phyloP scores from a whole-genome alignment of 108 stramenopile genomes.

The Epithemia pelagica region DNA sequence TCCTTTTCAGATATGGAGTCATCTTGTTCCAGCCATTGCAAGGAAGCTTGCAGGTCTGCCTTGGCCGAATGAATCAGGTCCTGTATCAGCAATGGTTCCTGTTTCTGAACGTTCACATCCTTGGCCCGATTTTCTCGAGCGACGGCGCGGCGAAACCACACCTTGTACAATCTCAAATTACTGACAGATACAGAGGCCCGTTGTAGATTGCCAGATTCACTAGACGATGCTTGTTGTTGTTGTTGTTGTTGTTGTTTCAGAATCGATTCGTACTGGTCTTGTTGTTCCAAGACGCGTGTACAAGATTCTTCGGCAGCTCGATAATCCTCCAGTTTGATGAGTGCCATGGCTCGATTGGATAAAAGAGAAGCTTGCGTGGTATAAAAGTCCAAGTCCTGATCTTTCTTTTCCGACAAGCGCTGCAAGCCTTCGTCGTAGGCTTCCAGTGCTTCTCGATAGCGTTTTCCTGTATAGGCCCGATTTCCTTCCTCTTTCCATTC shows the following conservation, averaged over 20 bases:
- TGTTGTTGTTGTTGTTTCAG: neutral
- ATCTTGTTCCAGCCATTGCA: constrained; percentile 12
- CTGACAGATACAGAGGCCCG: constrained; percentile 3
- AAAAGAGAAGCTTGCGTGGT: constrained; percentile 17
- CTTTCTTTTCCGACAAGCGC: constrained; percentile 1
- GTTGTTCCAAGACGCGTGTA: constrained; percentile 12
- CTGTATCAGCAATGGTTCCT: no score
- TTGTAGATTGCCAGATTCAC: constrained; percentile 13
- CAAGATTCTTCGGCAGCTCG: constrained; percentile 25
- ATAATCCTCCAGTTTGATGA: constrained; percentile 26
- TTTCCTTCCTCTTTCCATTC: neutral
- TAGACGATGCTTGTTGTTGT: no score
- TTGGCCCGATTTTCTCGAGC: constrained; percentile 24
- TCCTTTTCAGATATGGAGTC: constrained; percentile 5
- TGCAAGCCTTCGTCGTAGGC: constrained; percentile 24
- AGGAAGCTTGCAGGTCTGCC: constrained; percentile 21
- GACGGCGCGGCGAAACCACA: constrained; percentile 31
- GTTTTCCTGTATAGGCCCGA: neutral
- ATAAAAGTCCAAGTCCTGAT: neutral
- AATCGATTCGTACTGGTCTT: constrained; percentile 3
- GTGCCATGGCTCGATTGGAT: constrained; percentile 31
- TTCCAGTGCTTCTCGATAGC: constrained; percentile 16
- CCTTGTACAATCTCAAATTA: constrained; percentile 6
- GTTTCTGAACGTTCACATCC: neutral
- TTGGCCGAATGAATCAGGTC: constrained; percentile 11